These are phyloP conservation scores for Ettlia oleoabundans DNA, from an alignment of 139 green algal genomes.

Conservation along the genomic window DNA sequence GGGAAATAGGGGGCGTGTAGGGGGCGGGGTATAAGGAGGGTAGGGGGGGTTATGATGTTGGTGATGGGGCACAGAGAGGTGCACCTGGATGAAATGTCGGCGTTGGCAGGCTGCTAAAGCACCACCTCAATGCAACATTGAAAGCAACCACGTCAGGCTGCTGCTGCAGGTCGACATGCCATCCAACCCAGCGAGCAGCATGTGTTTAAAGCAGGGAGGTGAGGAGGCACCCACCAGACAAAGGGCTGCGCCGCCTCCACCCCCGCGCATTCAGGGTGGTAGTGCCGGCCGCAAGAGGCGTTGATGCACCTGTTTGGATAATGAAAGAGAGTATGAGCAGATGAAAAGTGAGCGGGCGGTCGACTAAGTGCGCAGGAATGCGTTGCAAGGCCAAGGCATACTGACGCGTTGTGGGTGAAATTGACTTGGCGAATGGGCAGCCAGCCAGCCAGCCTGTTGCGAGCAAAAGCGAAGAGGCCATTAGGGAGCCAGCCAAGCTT, in stretches of 20 bases:
- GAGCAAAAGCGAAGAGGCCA: not conserved
- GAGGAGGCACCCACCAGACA: constrained; percentile 34
- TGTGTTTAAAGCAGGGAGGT: too few species aligned
- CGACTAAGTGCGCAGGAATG: not conserved
- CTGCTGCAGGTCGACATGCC: too few species aligned
- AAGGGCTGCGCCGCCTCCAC: not conserved
- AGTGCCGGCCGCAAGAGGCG: constrained; percentile 58
- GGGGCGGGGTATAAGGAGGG: not conserved
- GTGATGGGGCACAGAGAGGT: not conserved
- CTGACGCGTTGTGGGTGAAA: too few species aligned
- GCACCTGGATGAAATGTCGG: too few species aligned
- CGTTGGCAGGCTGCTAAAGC: not conserved
- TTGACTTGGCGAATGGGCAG: not conserved
- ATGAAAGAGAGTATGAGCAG: not conserved
- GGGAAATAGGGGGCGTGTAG: not conserved
- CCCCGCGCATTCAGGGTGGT: constrained; percentile 54
- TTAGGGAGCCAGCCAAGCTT: not conserved
- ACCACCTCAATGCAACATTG: not conserved
- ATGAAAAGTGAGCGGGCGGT: not conserved
- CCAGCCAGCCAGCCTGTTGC: not conserved
- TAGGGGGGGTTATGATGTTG: not conserved
- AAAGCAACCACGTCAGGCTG: too few species aligned
- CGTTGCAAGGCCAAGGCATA: not conserved
- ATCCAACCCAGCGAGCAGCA: too few species aligned
- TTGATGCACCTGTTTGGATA: constrained; percentile 44